These are phyloP conservation scores for Coniochaeta pulveracea DNA, from an alignment of 2,329 filamentous ascomycete species.

Conservation along the genomic window DNA sequence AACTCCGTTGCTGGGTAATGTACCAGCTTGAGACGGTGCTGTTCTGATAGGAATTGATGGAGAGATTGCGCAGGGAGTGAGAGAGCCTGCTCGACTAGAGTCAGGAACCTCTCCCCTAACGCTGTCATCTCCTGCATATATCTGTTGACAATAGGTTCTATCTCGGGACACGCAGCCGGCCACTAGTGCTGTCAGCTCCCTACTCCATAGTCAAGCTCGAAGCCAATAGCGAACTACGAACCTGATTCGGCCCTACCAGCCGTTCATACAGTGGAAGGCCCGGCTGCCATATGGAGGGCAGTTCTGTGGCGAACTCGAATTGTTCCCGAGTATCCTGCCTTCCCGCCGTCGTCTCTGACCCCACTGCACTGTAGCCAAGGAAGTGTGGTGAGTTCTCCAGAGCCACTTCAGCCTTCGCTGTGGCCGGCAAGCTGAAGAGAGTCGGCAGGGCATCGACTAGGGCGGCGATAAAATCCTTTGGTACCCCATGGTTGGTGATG, in stretches of 20 bases:
- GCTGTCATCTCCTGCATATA: slow-evolving; percentile 40
- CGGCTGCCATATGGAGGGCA: slow-evolving; percentile 23
- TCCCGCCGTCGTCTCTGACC: slow-evolving; percentile 43
- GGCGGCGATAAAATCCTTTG: slow-evolving; percentile 19
- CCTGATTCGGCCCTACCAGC: slow-evolving; percentile 37
- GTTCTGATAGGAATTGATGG: slow-evolving; percentile 38
- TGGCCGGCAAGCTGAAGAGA: slow-evolving; percentile 28
- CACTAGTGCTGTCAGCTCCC: slow-evolving; percentile 20
- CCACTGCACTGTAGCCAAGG: slow-evolving; percentile 44
- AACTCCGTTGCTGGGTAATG: slow-evolving; percentile 32
- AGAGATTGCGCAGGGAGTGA: slow-evolving; percentile 34
- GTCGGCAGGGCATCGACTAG: slow-evolving; percentile 27
- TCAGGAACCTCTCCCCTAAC: slow-evolving; percentile 40
- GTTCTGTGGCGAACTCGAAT: slow-evolving; percentile 47
- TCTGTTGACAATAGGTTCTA: slow-evolving; percentile 25
- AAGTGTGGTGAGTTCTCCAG: slow-evolving; percentile 47
- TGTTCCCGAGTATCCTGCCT: slow-evolving; percentile 42
- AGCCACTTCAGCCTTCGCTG: slow-evolving; percentile 26
- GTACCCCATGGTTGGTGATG: slow-evolving; percentile 35
- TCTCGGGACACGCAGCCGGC: slow-evolving; percentile 22
- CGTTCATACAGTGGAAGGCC: slow-evolving; percentile 26
- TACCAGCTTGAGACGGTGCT: slow-evolving; percentile 48
- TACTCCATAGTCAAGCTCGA: not conserved
- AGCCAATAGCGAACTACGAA: slow-evolving; percentile 13
- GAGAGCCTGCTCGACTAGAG: slow-evolving; percentile 44